Conservation (phyloP, 139 green algal species). For the Medakamo hakoo region DNA sequence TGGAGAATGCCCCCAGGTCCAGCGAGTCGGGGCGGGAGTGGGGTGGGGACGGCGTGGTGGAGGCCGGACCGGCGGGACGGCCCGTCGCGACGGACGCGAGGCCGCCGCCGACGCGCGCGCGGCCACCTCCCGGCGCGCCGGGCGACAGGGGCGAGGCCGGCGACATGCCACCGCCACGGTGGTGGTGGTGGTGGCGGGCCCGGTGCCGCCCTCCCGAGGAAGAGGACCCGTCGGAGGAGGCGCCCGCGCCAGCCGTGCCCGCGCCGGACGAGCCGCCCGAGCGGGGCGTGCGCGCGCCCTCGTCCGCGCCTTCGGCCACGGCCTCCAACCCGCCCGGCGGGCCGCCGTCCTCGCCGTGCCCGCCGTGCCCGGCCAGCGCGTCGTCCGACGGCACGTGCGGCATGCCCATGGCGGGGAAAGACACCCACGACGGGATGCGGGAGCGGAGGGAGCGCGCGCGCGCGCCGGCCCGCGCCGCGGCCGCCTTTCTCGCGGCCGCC, state of each 20-base stretch:
- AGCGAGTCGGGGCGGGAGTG: slow-evolving; percentile 1
- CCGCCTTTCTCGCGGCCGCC: slow-evolving; percentile 6
- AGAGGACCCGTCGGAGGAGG: neutral
- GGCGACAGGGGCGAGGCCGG: slow-evolving; percentile 8
- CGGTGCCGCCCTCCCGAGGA: neutral
- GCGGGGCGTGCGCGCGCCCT: neutral
- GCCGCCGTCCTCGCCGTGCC: neutral
- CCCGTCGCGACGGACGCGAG: no score
- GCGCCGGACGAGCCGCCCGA: neutral
- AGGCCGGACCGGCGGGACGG: no score
- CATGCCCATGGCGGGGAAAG: slow-evolving; percentile 13
- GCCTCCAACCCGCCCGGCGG: neutral
- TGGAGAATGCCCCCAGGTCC: neutral
- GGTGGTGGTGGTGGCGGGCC: neutral
- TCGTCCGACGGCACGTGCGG: slow-evolving; percentile 13
- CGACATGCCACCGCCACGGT: neutral
- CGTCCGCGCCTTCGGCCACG: neutral
- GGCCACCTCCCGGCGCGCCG: slow-evolving; percentile 1
- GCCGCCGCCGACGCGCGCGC: neutral
- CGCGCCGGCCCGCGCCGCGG: neutral
- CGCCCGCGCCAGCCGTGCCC: neutral
- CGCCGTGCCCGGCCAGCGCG: neutral
- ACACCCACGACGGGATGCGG: slow-evolving; percentile 35
- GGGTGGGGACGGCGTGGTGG: no score
- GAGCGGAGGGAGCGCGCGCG: slow-evolving; percentile 6